These are phyloP conservation scores for Syzygium syzygioides DNA, from an alignment of 441 rosid genomes.

Conservation along the genomic window DNA sequence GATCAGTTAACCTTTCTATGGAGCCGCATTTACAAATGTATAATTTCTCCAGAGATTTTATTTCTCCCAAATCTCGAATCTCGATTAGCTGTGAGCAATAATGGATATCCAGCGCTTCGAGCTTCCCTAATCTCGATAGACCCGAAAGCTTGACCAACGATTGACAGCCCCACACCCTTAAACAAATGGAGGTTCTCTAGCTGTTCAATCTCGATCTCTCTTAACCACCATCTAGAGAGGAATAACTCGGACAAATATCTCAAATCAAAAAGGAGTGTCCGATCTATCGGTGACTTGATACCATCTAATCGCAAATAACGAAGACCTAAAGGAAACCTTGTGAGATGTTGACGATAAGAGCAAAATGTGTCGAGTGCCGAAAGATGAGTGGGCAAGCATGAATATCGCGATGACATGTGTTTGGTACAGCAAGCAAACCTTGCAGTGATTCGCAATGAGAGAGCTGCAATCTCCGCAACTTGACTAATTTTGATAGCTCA, in stretches of 20 bases:
- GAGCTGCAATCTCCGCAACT: no score
- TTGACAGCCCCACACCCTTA: neutral
- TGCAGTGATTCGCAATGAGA: no score
- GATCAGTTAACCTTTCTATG: neutral
- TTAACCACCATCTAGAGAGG: neutral
- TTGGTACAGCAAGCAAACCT: no score
- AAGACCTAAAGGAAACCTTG: neutral
- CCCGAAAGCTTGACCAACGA: neutral
- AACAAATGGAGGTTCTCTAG: neutral
- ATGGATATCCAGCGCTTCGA: fast-evolving
- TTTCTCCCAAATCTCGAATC: no score
- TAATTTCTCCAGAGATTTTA: neutral
- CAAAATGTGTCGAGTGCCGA: neutral
- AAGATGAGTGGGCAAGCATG: no score
- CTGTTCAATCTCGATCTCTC: neutral
- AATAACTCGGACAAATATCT: neutral
- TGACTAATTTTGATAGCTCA: no score
- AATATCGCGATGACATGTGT: no score
- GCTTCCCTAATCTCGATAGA: no score
- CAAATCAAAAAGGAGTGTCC: neutral
- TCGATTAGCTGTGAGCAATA: fast-evolving
- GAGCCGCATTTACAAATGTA: fast-evolving
- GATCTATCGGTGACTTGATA: no score
- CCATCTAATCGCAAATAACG: neutral
- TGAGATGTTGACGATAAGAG: neutral